These are phyloP conservation scores for Zymoseptoria ardabiliae DNA, from an alignment of 2,329 filamentous ascomycete genomes.

Conservation along the genomic window DNA sequence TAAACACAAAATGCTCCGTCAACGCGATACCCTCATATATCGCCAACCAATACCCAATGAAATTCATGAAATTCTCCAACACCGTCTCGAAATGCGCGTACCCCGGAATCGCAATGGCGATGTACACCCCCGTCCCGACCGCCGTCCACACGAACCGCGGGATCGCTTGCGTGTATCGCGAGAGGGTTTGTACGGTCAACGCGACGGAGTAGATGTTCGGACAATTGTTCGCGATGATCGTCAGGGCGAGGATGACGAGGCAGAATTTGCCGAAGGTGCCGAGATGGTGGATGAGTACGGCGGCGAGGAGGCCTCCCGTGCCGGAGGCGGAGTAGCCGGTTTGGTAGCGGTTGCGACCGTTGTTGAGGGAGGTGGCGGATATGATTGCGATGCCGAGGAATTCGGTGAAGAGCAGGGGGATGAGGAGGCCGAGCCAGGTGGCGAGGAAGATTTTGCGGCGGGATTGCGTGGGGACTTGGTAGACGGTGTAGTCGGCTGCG, in stretches of 20 bases:
- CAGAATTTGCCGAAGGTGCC: conserved; percentile 68
- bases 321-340: conserved; percentile 49
- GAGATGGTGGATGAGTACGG: conserved; percentile 55
- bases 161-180: conserved; percentile 50
- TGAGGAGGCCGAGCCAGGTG: conserved; percentile 61
- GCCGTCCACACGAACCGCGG: conserved; percentile 63
- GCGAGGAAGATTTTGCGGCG: conserved; percentile 59
- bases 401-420: conserved; percentile 67
- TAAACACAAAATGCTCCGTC: conserved; percentile 62
- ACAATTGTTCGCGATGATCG: conserved; percentile 41
- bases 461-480: conserved; percentile 58
- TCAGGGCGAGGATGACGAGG: conserved; percentile 38
- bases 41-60: conserved; percentile 61
- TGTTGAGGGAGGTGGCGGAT: conserved; percentile 53
- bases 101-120: conserved; percentile 63
- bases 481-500: conserved; percentile 73
- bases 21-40: conserved; percentile 63
- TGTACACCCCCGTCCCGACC: conserved; percentile 55
- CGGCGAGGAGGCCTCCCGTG: conserved; percentile 60
- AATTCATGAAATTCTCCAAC: conserved; percentile 61
- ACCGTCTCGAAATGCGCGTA: conserved; percentile 58
- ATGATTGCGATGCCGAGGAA: conserved; percentile 65
- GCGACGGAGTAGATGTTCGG: conserved; percentile 56
- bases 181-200: conserved; percentile 60
- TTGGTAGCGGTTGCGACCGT: conserved; percentile 47